Evolutionary conservation across 2,329 filamentous ascomycete genomes (phyloP).

Genomic region (Drechslerella dactyloides): DNA sequence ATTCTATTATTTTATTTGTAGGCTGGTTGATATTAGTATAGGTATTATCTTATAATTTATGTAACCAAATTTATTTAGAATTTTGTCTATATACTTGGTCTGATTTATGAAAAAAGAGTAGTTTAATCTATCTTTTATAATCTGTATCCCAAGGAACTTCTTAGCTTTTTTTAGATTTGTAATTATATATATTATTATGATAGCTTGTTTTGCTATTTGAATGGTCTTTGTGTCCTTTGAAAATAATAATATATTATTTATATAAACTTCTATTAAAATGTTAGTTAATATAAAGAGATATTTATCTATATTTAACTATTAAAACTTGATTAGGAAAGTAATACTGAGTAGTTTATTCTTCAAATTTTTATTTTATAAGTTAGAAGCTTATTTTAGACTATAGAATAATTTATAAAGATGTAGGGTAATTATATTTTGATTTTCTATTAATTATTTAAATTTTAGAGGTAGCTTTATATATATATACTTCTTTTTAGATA

Average conservation of each 20-base stretch:
- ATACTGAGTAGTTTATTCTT: too few relatives aligned
- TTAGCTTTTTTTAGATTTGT: neutral
- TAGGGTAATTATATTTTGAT: neutral
- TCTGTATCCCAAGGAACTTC: conserved; percentile 3
- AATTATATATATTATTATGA: too few relatives aligned
- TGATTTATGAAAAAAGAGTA: neutral
- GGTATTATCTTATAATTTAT: neutral
- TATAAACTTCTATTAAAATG: too few relatives aligned
- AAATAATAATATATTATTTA: too few relatives aligned
- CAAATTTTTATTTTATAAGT: too few relatives aligned
- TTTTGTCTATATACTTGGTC: neutral
- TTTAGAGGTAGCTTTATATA: conserved; percentile 1
- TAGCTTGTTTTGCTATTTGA: neutral
- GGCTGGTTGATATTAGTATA: neutral
- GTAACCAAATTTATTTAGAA: conserved; percentile 4
- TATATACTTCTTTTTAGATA: neutral
- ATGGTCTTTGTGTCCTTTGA: too few relatives aligned
- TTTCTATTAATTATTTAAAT: neutral
- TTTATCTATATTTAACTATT: too few relatives aligned
- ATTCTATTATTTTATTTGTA: too few relatives aligned
- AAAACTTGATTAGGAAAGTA: too few relatives aligned
- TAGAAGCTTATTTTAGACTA: neutral
- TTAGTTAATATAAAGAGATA: too few relatives aligned
- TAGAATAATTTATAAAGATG: conserved; percentile 3
- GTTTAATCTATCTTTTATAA: neutral